phyloP scores from a whole-genome alignment of 75 land plant genomes.

The Cunninghamia lanceolata region DNA sequence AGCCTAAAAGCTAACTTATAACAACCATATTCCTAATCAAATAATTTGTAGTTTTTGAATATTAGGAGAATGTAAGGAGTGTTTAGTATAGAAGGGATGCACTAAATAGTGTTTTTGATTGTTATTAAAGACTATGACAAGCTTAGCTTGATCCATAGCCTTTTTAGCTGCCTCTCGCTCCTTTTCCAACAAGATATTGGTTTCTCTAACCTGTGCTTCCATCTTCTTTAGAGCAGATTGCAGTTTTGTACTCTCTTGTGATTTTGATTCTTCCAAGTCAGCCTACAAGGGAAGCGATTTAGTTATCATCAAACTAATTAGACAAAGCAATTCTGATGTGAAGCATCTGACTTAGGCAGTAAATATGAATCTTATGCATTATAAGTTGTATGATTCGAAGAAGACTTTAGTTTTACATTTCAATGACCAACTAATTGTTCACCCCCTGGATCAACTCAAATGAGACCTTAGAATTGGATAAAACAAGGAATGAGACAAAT shows the following conservation, averaged over 20 bases:
- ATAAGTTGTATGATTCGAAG: not conserved
- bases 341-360: not conserved
- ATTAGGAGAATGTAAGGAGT: too few species aligned
- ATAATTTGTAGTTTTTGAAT: too few species aligned
- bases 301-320: not conserved
- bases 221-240: slow-evolving; percentile 68
- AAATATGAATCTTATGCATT: not conserved
- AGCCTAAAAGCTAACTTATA: too few species aligned
- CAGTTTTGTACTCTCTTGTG: slow-evolving; percentile 77
- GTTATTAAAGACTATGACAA: too few species aligned
- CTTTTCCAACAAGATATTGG: too few species aligned
- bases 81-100: too few species aligned
- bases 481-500: not conserved
- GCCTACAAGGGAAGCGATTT: slow-evolving; percentile 35
- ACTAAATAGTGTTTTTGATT: too few species aligned
- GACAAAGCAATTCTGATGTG: not conserved
- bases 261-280: too few species aligned
- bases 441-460: not conserved
- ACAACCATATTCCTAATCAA: too few species aligned
- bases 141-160: slow-evolving; percentile 51
- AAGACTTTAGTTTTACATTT: not conserved
- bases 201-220: slow-evolving; percentile 52
- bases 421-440: not conserved
- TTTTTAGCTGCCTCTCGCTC: slow-evolving; percentile 49
- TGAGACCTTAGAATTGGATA: not conserved